Percentiles rank a stretch among this genome's conserved stretches.
phyloP scores from a whole-genome alignment of 2,329 filamentous ascomycete species.

The Chrysosporium keratinophilum region DNA sequence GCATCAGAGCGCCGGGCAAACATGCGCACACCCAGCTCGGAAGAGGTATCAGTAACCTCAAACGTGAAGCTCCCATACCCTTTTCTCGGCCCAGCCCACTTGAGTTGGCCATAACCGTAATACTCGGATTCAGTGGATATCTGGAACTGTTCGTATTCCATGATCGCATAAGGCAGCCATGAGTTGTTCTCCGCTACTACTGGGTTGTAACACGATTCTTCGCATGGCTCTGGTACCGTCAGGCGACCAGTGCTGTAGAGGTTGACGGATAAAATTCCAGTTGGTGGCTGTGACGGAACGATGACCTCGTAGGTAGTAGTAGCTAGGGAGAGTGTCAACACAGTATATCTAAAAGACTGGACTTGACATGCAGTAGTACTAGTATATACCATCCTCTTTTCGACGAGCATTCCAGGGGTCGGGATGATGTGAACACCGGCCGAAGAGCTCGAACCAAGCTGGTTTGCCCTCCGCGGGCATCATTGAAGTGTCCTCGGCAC shows the following conservation, averaged over 20 bases:
- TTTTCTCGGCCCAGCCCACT: background rate
- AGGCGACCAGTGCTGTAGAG: background rate
- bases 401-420: background rate
- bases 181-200: background rate
- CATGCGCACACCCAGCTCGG: conserved; percentile 5
- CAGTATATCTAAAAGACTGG: background rate
- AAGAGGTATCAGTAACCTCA: conserved; percentile 5
- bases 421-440: conserved; percentile 5
- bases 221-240: conserved; percentile 7
- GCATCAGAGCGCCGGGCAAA: conserved; percentile 9
- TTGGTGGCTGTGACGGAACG: conserved; percentile 9
- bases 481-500: background rate
- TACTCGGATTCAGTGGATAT: conserved; percentile 7
- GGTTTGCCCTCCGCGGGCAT: too few relatives aligned
- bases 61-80: background rate
- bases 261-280: conserved; percentile 8
- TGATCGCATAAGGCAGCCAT: conserved; percentile 11
- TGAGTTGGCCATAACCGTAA: background rate
- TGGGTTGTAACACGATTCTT: background rate
- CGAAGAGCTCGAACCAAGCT: background rate
- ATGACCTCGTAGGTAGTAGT: conserved; percentile 5
- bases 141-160: conserved; percentile 8
- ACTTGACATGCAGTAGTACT: conserved; percentile 1
- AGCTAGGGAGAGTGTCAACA: background rate
- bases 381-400: conserved; percentile 3